phyloP scores from a whole-genome alignment of 345 rosid species.

The Pugionium dolabratum region DNA sequence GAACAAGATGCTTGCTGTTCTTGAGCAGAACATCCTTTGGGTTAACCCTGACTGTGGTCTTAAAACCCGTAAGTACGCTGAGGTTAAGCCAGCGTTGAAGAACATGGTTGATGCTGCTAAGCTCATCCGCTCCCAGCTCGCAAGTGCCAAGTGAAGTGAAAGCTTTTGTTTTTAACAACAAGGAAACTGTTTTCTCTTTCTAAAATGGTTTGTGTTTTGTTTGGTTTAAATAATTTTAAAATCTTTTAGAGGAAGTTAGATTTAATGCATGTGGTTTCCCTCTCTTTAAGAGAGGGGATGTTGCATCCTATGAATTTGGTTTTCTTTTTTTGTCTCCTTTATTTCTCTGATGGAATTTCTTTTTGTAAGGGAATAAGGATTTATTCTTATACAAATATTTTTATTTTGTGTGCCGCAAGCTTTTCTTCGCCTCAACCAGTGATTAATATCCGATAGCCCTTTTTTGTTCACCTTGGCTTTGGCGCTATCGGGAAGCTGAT shows the following conservation, averaged over 20 bases:
- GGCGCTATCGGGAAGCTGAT: too few relatives aligned
- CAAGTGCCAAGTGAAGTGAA: slow-evolving; percentile 73
- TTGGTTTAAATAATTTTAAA: slow-evolving; percentile 22
- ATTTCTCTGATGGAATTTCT: slow-evolving; percentile 28
- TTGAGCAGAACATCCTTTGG: slow-evolving; percentile 93
- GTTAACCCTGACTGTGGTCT: slow-evolving; percentile 99
- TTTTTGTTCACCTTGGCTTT: too few relatives aligned
- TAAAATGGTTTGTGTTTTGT: slow-evolving; percentile 35
- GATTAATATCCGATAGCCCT: too few relatives aligned
- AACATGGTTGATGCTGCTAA: slow-evolving; percentile 97
- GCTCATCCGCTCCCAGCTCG: slow-evolving; percentile 89
- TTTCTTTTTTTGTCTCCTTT: slow-evolving; percentile 1
- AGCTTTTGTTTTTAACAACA: slow-evolving; percentile 18
- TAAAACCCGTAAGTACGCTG: slow-evolving; percentile 87
- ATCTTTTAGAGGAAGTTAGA: slow-evolving; percentile 31
- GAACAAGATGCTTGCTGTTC: slow-evolving; percentile 98
- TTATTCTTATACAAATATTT: slow-evolving; percentile 19
- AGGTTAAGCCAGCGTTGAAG: slow-evolving; percentile 85
- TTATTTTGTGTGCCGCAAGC: too few relatives aligned
- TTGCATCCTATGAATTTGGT: slow-evolving; percentile 29
- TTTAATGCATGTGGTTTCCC: slow-evolving; percentile 31
- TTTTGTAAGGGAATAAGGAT: slow-evolving; percentile 29
- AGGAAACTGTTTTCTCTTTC: slow-evolving; percentile 9
- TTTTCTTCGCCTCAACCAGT: too few relatives aligned
- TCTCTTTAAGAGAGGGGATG: slow-evolving; percentile 19